These are phyloP conservation scores for Rosa chinensis DNA, from an alignment of 306 rosid genomes.

Conservation along the genomic window DNA sequence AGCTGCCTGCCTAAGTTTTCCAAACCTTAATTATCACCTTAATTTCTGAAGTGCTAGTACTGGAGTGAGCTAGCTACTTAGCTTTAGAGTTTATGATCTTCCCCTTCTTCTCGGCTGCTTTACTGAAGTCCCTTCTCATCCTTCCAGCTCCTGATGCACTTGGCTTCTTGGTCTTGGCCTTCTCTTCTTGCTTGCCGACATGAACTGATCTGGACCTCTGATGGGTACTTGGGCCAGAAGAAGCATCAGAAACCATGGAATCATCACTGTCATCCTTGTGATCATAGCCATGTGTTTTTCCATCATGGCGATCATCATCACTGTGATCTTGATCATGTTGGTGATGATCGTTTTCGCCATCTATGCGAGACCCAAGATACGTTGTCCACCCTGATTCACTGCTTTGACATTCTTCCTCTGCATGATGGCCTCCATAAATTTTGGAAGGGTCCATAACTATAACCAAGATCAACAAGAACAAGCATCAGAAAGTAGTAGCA, in stretches of 20 bases:
- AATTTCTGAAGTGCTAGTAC: neutral
- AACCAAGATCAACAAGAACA: conserved; percentile 1
- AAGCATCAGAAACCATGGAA: conserved; percentile 99
- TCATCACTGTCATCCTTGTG: conserved; percentile 71
- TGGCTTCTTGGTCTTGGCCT: neutral
- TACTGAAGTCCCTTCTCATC: neutral
- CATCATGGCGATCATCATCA: conserved; percentile 21
- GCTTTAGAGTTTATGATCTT: neutral
- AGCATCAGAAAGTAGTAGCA: neutral
- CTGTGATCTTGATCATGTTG: conserved; percentile 2
- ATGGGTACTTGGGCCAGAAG: conserved; percentile 70
- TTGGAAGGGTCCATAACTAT: conserved; percentile 60
- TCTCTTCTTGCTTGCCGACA: conserved; percentile 11
- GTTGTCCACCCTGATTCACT: conserved; percentile 99
- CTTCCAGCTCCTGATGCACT: conserved; percentile 4
- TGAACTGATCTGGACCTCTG: conserved; percentile 6
- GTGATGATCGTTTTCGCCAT: conserved; percentile 30
- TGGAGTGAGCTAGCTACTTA: neutral
- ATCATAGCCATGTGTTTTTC: neutral
- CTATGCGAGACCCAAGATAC: conserved; percentile 76
- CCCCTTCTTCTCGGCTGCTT: conserved; percentile 1
- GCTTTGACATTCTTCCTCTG: conserved; percentile 82
- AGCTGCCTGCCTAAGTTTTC: neutral
- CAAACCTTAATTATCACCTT: neutral
- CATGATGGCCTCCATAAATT: conserved; percentile 34